Evolutionary conservation across 2,329 filamentous ascomycete species (phyloP), one percentile per base, ranked within the genome.

Genomic region (Harringtonia aguacate): DNA sequence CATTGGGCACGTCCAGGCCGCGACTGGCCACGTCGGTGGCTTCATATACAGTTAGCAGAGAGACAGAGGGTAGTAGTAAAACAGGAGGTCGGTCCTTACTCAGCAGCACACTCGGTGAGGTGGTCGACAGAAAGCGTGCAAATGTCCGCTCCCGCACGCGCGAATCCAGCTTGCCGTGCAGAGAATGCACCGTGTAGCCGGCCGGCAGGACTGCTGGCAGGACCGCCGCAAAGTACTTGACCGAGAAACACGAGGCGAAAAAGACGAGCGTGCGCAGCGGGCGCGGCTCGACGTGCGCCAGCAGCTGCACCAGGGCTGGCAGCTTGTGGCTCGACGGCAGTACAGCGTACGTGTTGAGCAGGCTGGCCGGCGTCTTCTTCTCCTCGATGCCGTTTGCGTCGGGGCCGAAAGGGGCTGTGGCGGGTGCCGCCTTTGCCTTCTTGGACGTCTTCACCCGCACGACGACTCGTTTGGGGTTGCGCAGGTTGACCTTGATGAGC

Each of bases 391-490:
- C 58, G 2, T 76, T 75, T 18, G 84, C 86, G 18, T 70, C 70
- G 3, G 43, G 14, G 5, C 27, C 28, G 8, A 29, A 10, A 1
- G 37, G 9, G 3, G 24, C 13, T 30, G 35, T 21, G 3, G 8
- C 24, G 21, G 29, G 22, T 17, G 15, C 29, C 14, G 20, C 24
- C n/a, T 3, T 12, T 4, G 12, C 38, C 12, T n/a, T 28, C 27
- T 14, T 4, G 10, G 31, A 8, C 7, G 77, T 79, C 63, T 89
- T 92, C 43, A 98, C 92, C 55, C 90, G 92, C 41, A 97, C 92
- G 12, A 86, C 83, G 48, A 98, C 87, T 57, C 94, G 94, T 55
- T 95, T 89, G 0, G 92, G 92, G 61, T 98, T 97, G 31, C 92
- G 76, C 51, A 97, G 67, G 18, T 92, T 92, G 8, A 95, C 87